These are phyloP conservation scores for Floccularia luteovirens DNA, from an alignment of 768 basidiomycete genomes.

Conservation along the genomic window DNA sequence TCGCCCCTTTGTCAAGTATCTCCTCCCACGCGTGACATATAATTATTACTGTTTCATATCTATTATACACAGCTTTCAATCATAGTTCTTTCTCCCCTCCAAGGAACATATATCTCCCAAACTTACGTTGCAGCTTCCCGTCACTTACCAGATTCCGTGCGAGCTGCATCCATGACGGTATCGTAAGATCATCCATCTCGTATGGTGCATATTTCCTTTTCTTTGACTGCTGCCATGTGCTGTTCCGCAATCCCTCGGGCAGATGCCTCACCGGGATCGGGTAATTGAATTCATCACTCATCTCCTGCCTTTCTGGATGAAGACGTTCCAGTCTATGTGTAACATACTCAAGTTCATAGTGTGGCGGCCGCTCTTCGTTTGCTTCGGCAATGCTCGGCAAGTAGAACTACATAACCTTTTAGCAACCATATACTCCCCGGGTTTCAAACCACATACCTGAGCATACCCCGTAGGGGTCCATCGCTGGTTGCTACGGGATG, in stretches of 20 bases:
- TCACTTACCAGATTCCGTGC: constrained; percentile 57
- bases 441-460: constrained; percentile 49
- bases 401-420: constrained; percentile 42
- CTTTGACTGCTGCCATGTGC: constrained; percentile 21
- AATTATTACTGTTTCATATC: not conserved
- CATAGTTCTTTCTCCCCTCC: constrained; percentile 24
- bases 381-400: constrained; percentile 48
- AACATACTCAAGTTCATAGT: constrained; percentile 73
- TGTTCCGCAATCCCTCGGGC: constrained; percentile 37
- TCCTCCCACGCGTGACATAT: too few species aligned
- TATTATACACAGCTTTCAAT: not conserved
- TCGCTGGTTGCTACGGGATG: constrained; percentile 60
- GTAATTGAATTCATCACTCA: constrained; percentile 24
- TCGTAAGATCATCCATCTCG: constrained; percentile 68
- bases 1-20: not conserved
- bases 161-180: constrained; percentile 63
- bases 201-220: constrained; percentile 62
- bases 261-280: constrained; percentile 52
- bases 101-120: constrained; percentile 72
- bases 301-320: constrained; percentile 22
- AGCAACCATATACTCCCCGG: constrained; percentile 1
- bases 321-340: constrained; percentile 46
- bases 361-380: constrained; percentile 40
- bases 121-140: constrained; percentile 51
- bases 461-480: constrained; percentile 80